Base-by-base conservation (phyloP, 305 asterid genomes). In the Fraxinus baroniana region DNA sequence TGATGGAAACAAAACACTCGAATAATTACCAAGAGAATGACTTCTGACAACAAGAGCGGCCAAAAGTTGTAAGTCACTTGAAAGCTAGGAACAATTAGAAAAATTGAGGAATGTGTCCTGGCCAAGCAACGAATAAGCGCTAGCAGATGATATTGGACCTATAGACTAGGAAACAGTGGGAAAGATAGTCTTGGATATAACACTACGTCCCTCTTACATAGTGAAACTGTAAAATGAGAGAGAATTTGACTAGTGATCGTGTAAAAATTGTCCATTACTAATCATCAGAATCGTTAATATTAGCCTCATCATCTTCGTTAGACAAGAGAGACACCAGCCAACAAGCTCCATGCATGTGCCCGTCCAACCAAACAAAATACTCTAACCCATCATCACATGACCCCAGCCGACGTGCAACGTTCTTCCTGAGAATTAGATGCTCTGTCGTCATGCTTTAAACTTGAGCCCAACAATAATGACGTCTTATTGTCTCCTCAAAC, bases 401-500 rank as follows among this genome's bases (percentile, higher is more conserved):
- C 8, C 93, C 97, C n/a, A 94, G 88, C 78, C 97, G 83, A 26
- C 93, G 81, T 0, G 92, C 92, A 26, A 93, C 97, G 79, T 84
- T 89, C 84, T 20, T 88, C 85, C 84, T 74, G 1, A 93, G 95
- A 18, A 93, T 79, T 39, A 94, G 86, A 46, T 90, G 79, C 70
- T 93, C 95, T 66, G 90, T 90, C 46, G 93, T 87, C 95, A 93
- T 92, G 84, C 97, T 93, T 97, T 97, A 94, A 10, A 92, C 88
- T 0, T 97, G 86, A 24, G 90, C 86, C 49, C 92, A 93, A 52
- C 95, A 93, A 66, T 91, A 94, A 12, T 95, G 95, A 68, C 97
- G 92, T 75, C 92, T 76, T 46, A 88, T 62, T 66, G 72, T 82
- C 1, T 82, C 91, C 83, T 90, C 97, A 15, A 93, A 87, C 75